Evolutionary conservation across 495 filamentous ascomycete species (phyloP).

Genomic region (Oidiodendron maius): DNA sequence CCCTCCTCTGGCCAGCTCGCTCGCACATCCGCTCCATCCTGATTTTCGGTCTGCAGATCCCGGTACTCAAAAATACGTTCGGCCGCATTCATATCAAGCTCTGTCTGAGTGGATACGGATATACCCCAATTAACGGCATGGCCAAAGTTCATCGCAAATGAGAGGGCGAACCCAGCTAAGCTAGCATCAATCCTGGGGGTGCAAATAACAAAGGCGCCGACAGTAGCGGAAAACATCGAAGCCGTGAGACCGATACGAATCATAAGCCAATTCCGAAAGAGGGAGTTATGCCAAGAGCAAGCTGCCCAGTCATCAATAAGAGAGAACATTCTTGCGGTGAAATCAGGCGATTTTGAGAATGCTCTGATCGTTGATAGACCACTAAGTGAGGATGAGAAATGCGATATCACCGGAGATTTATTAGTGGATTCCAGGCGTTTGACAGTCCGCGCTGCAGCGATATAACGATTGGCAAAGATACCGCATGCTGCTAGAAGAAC

Average conservation of each 20-base stretch:
- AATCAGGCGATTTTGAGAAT: constrained; percentile 47
- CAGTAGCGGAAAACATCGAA: constrained; percentile 49
- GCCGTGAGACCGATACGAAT: constrained; percentile 56
- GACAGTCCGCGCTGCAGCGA: constrained; percentile 54
- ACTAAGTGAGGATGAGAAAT: constrained; percentile 50
- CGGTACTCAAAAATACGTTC: constrained; percentile 35
- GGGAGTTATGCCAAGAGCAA: constrained; percentile 47
- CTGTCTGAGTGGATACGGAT: constrained; percentile 45
- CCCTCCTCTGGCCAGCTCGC: constrained; percentile 40
- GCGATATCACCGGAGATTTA: constrained; percentile 58
- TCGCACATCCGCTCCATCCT: constrained; percentile 29
- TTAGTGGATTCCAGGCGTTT: constrained; percentile 58
- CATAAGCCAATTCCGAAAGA: constrained; percentile 53
- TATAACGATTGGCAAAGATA: constrained; percentile 40
- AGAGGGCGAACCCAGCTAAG: constrained; percentile 61
- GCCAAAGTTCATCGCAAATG: constrained; percentile 41
- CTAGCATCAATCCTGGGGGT: constrained; percentile 51
- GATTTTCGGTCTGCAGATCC: constrained; percentile 26
- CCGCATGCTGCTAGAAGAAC: constrained; percentile 32
- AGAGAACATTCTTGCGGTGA: constrained; percentile 45
- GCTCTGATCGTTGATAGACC: constrained; percentile 63
- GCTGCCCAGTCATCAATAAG: constrained; percentile 50
- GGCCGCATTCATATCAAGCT: constrained; percentile 34
- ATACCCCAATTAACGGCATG: constrained; percentile 48
- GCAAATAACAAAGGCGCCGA: constrained; percentile 51